Evolutionary conservation across 2,329 filamentous ascomycete genomes (phyloP), one percentile per base, ranked within the genome.

Genomic region (Fusarium sp.): DNA sequence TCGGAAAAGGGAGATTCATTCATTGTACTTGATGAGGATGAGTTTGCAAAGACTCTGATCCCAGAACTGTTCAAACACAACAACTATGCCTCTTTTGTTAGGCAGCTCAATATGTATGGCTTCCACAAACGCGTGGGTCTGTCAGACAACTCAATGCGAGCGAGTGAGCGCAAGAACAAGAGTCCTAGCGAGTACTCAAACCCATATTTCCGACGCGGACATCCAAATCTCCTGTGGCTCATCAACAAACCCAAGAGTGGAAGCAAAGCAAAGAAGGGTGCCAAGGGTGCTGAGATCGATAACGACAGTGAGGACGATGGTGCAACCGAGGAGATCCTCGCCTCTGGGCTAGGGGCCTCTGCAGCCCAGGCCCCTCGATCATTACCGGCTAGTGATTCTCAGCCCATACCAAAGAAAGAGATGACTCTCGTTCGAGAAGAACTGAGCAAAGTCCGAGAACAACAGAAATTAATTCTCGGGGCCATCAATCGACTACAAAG

Each of bases 41-140:
- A 98, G 84, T 99, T 99, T 80, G 98, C 96, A 26, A 98, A 98
- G 84, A 94, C 94, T 42, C 92, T 99, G 77, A 93, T 99, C 30
- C 96, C 96, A 2, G 97, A 98, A 82, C 91, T 98, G 72, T 99
- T 99, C 88, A 99, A 99, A 83, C 96, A 99, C 85, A 98, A 96
- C 88, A 98, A 98, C 82, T 98, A 98, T 83, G 95, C 95, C 52
- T 98, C 95, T 74, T 98, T 98, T 81, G 95, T 98, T 62, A 92
- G 95, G 41, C 95, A 98, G 81, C 88, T 98, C 72, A 98, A 98
- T 83, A 98, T 98, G 87, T 98, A 98, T 82, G 95, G 97, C 71
- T 99, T 99, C 79, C 96, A 99, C 87, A 99, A 99, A 86, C 92
- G 94, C 47, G 94, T 96, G 8, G 94, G 94, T 8, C 88, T 99